Evolutionary conservation across 768 basidiomycete genomes (phyloP), one percentile per base, ranked within the genome.

Genomic region (Rhizopogon rudus): DNA sequence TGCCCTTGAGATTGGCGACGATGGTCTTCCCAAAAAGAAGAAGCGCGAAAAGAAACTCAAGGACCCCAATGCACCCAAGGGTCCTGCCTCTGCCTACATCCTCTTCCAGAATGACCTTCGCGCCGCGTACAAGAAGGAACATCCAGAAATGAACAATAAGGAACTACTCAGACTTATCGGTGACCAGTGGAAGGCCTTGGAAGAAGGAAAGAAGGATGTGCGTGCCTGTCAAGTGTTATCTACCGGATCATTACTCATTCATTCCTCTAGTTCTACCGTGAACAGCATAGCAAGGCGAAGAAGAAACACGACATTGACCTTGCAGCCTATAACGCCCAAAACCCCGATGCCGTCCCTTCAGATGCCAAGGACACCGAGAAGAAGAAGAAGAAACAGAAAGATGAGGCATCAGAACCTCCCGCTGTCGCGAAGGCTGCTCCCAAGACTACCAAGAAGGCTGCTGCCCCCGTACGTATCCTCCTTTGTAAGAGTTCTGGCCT

Each of bases 31-130:
- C 10, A 70, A 64, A 58, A 61, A 65, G 56, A 65, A 60, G 41
- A 73, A 58, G 53, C 65, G 71, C 44, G 71, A 69, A 54, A 93
- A 86, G 71, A 87, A 87, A 62, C 77, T 65, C 40, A 85, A 87
- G 70, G 95, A 98, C 64, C 93, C 94, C 17, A 88, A 94, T 70
- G 93, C 93, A 55, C 96, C 96, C 33, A 97, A 95, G 68, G 86
- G 93, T 8, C 95, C 96, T 28, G 81, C 93, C 13, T 91, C 91
- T 6, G 93, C 93, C 17, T 98, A 96, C 73, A 83, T 98, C 65
- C 75, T 95, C 61, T 98, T 88, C 79, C 96, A 98, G 74, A 97
- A 96, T 67, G 88, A 90, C 13, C 79, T 93, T 52, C 87, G 93
- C 67, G 81, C 81, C 56, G 77, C 82, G 55, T 77, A 95, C 61